These are phyloP conservation scores for Knoxia roxburghii DNA, from an alignment of 257 asterid genomes.

Conservation along the genomic window DNA sequence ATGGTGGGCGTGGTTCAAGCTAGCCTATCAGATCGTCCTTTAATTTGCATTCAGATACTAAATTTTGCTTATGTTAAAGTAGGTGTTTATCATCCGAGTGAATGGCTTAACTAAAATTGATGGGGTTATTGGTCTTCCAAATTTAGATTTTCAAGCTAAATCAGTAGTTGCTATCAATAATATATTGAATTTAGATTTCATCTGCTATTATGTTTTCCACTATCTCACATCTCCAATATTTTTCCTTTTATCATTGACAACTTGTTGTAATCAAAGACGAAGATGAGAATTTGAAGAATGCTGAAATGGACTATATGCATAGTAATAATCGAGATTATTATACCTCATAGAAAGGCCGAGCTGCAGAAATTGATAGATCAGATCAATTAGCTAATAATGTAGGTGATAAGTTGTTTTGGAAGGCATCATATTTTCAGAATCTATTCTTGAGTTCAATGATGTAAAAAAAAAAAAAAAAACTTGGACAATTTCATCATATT, in stretches of 20 bases:
- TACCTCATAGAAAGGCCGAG: too few relatives aligned
- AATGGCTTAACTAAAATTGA: conserved; percentile 40
- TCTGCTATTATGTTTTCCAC: not conserved
- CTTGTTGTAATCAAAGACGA: not conserved
- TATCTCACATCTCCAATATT: too few relatives aligned
- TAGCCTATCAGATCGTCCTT: too few relatives aligned
- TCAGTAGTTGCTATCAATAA: conserved; percentile 23
- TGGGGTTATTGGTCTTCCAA: conserved; percentile 32
- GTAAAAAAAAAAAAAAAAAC: too few relatives aligned
- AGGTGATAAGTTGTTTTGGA: conserved; percentile 21
- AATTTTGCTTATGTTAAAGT: conserved; percentile 9
- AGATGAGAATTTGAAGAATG: conserved; percentile 9
- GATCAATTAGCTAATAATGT: conserved; percentile 13
- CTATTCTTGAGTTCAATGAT: conserved; percentile 28
- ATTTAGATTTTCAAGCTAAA: conserved; percentile 26
- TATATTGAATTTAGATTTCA: conserved; percentile 5
- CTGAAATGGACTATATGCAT: conserved; percentile 8
- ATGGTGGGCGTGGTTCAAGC: too few relatives aligned
- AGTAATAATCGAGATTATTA: too few relatives aligned
- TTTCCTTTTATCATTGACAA: not conserved
- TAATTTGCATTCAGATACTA: not conserved
- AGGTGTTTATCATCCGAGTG: conserved; percentile 55
- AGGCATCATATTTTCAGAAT: conserved; percentile 26
- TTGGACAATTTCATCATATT: conserved; percentile 47
- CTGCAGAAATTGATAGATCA: conserved; percentile 6